phyloP scores from a whole-genome alignment of 768 basidiomycete genomes.

The Pholiota conissans region DNA sequence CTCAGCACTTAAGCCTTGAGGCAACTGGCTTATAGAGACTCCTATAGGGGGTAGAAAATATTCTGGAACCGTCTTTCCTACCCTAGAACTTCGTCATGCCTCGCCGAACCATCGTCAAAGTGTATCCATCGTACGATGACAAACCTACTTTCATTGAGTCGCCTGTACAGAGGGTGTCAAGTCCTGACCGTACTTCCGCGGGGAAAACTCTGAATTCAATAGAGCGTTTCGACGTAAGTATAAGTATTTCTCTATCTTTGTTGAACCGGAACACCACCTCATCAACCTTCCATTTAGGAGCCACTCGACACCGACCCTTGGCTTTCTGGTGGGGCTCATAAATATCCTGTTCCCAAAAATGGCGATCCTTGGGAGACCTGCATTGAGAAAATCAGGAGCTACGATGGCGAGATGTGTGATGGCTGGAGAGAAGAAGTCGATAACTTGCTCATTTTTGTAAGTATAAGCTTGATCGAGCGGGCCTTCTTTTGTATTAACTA shows the following conservation, averaged over 20 bases:
- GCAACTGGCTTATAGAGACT: not conserved
- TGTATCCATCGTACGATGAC: slow-evolving; percentile 9
- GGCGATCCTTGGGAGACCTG: slow-evolving; percentile 27
- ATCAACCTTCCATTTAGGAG: not conserved
- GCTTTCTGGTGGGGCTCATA: slow-evolving; percentile 18
- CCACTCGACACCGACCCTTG: slow-evolving; percentile 12
- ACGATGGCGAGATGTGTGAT: slow-evolving; percentile 30
- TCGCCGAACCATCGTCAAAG: slow-evolving; percentile 9
- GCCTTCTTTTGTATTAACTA: not conserved
- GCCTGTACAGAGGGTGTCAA: not conserved
- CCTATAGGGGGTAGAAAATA: not conserved
- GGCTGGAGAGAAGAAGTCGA: slow-evolving; percentile 31
- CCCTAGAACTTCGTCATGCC: not conserved
- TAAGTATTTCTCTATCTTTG: not conserved
- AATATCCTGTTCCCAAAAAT: slow-evolving; percentile 16
- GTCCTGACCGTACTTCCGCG: not conserved
- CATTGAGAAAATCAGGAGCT: slow-evolving; percentile 19
- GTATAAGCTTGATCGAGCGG: slow-evolving; percentile 2
- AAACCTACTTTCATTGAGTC: slow-evolving; percentile 10
- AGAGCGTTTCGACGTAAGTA: not conserved
- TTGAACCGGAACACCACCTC: not conserved
- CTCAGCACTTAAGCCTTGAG: not conserved
- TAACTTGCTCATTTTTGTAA: slow-evolving; percentile 32
- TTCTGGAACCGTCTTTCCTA: not conserved
- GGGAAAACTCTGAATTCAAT: not conserved